Evolutionary conservation across 495 filamentous ascomycete genomes (phyloP).

Genomic region (Amniculicola lignicola): DNA sequence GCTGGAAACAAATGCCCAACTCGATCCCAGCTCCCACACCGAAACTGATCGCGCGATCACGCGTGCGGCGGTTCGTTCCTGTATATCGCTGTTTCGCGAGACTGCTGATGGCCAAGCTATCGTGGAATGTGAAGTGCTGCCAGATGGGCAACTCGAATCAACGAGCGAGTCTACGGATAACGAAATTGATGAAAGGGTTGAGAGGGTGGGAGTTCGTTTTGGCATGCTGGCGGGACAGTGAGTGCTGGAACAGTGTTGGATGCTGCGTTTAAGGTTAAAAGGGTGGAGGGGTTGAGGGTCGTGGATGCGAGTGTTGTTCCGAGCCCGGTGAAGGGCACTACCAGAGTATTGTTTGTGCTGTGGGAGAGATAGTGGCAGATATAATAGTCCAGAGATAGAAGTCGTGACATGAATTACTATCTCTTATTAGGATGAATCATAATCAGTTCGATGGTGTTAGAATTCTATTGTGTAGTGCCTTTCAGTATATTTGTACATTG

Average conservation of each 20-base stretch:
- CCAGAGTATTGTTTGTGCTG: background rate
- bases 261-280: slow-evolving; percentile 35
- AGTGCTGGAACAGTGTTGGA: slow-evolving; percentile 42
- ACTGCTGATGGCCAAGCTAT: slow-evolving; percentile 25
- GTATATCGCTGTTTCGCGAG: slow-evolving; percentile 13
- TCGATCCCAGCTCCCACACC: background rate
- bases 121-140: slow-evolving; percentile 3
- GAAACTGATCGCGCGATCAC: slow-evolving; percentile 21
- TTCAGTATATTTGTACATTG: too few species aligned
- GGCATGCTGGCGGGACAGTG: slow-evolving; percentile 37
- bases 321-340: background rate
- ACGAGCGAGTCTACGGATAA: slow-evolving; percentile 17
- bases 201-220: slow-evolving; percentile 13
- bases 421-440: too few species aligned
- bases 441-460: too few species aligned
- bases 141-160: background rate
- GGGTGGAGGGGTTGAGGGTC: slow-evolving; percentile 35
- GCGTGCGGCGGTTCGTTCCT: slow-evolving; percentile 17
- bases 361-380: background rate
- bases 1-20: background rate
- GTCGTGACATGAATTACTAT: too few species aligned
- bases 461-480: too few species aligned
- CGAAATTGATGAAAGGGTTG: slow-evolving; percentile 21
- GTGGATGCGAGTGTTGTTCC: slow-evolving; percentile 38
- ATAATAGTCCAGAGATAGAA: background rate